Evolutionary conservation across 345 rosid genomes (phyloP), one percentile per base, ranked within the genome.

Genomic region (Bretschneidera sinensis): DNA sequence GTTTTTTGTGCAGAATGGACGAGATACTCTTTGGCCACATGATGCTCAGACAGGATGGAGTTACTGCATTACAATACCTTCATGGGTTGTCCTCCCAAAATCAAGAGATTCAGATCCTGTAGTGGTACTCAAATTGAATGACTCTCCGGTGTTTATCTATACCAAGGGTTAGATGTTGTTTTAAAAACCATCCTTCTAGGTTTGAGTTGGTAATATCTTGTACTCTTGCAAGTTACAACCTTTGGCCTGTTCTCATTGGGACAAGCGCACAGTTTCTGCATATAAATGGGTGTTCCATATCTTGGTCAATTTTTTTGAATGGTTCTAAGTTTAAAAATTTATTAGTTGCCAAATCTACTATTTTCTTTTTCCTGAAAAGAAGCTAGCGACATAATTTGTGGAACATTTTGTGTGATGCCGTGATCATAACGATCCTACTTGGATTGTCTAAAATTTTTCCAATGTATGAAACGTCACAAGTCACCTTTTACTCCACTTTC

Each of bases 21-120:
- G 79, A 69, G 86, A 83, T 54, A 95, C 98, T 17, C 69, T 81
- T 62, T 91, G 97, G 97, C 96, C 99, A 0, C 99, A 88, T 58
- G 99, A 88, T 76, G 89, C 78, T 58, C 81, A 70, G 60, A 78
- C 89, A 0, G 97, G 99, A 63, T 95, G 99, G 99, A 91, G 97
- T 79, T 95, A 90, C 74, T 95, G 95, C 65, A 83, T 84, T 35
- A 86, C 86, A 0, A 76, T 95, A 70, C 99, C 99, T 23, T 81
- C 96, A 0, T 95, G 99, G 99, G 77, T 75, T 39, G 83, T 91
- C 34, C 82, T 91, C 60, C 89, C 99, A 8, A 88, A 91, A 71
- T 85, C 97, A 59, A 86, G 85, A 79, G 86, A 88, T 70, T 85
- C 98, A 28, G 97, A 95, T 71, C 99, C 99, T 59, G 86, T 95